Base-by-base conservation (phyloP, 202 grass and related monocot species). In the Schoenoplectus triqueter region DNA sequence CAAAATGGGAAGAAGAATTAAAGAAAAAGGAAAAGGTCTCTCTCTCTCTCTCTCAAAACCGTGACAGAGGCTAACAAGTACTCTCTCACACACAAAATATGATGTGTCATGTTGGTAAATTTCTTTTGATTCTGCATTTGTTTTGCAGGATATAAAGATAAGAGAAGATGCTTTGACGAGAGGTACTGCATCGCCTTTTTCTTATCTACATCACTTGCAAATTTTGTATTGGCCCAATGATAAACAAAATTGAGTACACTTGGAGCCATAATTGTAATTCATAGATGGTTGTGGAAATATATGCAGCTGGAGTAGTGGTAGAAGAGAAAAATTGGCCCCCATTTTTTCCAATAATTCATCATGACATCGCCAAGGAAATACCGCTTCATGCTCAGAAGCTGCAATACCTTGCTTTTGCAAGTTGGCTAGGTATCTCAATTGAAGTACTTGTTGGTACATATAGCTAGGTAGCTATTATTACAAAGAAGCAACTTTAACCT, bases 371-470 rank as follows among this genome's bases (percentile, higher is more conserved):
- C 47, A 90, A 63, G 15, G 95, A 95, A 90, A 98, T 98, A 87
- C 95, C 92, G 57, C 85, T 95, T 65, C 91, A 95, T 84, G 91
- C 89, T 74, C 91, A 95, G 51, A 93, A 88, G 51, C 67, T 98
- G 84, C 95, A 95, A 75, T 95, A 98, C 44, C 73, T 89, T n/a
- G 91, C 92, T 81, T 98, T 98, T 93, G 92, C 92, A 82, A 95
- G 88, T 82, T 98, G 91, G 95, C 78, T 98, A 88, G 95, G 95
- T 95, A 92, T 73, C 82, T 80, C 15, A 67, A 56, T 69, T 86
- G 72, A 17, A 22, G 52, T 44, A 56, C 54, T 15, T 44, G 62
- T 61, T 31, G 31, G 31, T 63, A 31, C 31, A 31, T 31, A 64
- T 48, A 62, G 19, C 56, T 60, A 19, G 7, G 65, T 8, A 44